phyloP scores from a whole-genome alignment of 83 land plant genomes.

The Larix sibirica region DNA sequence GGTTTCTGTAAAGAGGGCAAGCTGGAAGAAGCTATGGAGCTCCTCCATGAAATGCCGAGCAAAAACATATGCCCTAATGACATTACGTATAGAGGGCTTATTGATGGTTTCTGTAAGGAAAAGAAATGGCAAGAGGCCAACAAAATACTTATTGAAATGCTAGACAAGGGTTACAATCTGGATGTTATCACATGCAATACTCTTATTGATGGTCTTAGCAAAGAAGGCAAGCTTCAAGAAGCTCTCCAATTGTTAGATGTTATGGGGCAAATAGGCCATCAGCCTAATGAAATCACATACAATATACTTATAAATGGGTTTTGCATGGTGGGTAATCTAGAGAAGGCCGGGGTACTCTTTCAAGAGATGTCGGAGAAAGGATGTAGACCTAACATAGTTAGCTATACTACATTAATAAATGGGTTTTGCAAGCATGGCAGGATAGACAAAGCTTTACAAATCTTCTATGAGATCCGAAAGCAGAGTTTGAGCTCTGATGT shows the following conservation, averaged over 20 bases:
- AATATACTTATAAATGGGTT: constrained; percentile 60
- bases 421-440: constrained; percentile 43
- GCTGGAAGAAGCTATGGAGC: no score
- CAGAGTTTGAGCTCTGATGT: constrained; percentile 27
- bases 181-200: constrained; percentile 48
- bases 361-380: constrained; percentile 48
- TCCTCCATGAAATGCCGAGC: no score
- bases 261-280: constrained; percentile 40
- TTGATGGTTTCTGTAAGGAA: constrained; percentile 35
- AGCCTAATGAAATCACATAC: constrained; percentile 43
- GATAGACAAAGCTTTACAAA: constrained; percentile 21
- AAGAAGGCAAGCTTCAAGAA: constrained; percentile 7
- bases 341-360: constrained; percentile 43
- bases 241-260: constrained; percentile 19
- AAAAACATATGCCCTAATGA: no score
- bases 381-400: constrained; percentile 35
- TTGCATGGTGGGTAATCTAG: constrained; percentile 43
- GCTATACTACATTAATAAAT: constrained; percentile 45
- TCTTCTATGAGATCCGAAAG: constrained; percentile 35
- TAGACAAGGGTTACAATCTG: constrained; percentile 33
- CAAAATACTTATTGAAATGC: constrained; percentile 56
- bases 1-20: no score
- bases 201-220: constrained; percentile 47
- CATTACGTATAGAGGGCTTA: constrained; percentile 42
- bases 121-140: constrained; percentile 27